Conservation (phyloP, 441 rosid genomes). For the Pelargonium australe region DNA sequence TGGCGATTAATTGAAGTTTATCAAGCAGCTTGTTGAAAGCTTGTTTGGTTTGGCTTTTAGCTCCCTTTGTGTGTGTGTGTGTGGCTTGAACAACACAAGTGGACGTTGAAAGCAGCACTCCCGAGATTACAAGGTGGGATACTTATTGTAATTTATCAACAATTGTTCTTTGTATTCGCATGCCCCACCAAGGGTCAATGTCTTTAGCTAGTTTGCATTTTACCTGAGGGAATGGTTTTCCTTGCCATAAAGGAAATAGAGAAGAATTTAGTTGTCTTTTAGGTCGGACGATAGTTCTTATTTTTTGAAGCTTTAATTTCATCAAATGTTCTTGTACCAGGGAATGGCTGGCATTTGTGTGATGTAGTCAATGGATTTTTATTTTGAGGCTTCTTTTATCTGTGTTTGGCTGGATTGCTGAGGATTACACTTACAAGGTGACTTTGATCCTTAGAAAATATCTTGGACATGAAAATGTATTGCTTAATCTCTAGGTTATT, state of each 20-base stretch:
- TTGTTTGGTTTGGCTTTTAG: not conserved
- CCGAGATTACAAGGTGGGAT: slow-evolving; percentile 13
- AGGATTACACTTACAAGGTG: not conserved
- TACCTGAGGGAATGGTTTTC: slow-evolving; percentile 13
- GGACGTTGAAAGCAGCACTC: slow-evolving; percentile 13
- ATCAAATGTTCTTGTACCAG: not conserved
- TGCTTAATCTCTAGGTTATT: not conserved
- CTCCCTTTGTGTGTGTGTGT: not conserved
- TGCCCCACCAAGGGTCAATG: not conserved
- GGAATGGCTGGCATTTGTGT: not conserved
- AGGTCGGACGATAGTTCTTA: not conserved
- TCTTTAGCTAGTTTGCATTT: slow-evolving; percentile 5
- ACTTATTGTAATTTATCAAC: slow-evolving; percentile 31
- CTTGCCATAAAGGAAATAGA: slow-evolving; percentile 7
- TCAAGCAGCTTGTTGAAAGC: not conserved
- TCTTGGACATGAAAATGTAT: not conserved
- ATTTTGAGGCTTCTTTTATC: not conserved
- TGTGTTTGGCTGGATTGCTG: not conserved
- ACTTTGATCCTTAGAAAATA: not conserved
- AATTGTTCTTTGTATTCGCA: slow-evolving; percentile 18
- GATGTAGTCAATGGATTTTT: not conserved
- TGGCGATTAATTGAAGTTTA: slow-evolving; percentile 44
- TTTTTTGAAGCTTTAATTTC: not conserved
- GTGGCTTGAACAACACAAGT: slow-evolving; percentile 4
- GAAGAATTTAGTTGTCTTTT: slow-evolving; percentile 8